Evolutionary conservation across 106 monocot genomes (phyloP).

Genomic region (Platanthera zijinensis): DNA sequence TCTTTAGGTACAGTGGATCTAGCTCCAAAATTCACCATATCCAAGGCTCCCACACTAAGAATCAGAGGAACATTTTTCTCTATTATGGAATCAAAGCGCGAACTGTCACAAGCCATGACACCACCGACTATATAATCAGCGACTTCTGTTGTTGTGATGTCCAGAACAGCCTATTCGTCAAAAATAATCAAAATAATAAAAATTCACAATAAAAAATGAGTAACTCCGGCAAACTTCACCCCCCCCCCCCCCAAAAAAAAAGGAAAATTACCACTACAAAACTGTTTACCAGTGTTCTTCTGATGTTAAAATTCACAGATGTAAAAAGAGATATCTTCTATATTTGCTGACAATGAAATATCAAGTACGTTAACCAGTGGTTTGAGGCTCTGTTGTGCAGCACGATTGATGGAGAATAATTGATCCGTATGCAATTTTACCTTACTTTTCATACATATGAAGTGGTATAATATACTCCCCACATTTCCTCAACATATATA

Average conservation of each 20-base stretch:
- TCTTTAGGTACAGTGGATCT: slow-evolving; percentile 62
- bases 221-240: background rate
- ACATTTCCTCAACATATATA: background rate
- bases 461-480: background rate
- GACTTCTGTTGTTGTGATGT: slow-evolving; percentile 94
- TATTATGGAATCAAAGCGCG: slow-evolving; percentile 76
- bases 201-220: background rate
- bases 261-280: background rate
- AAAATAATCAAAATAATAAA: background rate
- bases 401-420: background rate
- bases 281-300: background rate
- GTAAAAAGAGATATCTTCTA: background rate
- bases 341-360: background rate
- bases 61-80: slow-evolving; percentile 81
- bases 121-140: slow-evolving; percentile 93
- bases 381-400: background rate
- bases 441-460: background rate
- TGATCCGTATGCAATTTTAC: background rate
- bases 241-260: too few species aligned
- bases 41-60: slow-evolving; percentile 84
- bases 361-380: background rate
- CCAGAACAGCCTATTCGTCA: slow-evolving; percentile 66
- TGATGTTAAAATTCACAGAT: background rate
- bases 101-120: slow-evolving; percentile 76
- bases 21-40: slow-evolving; percentile 96